Evolutionary conservation across 2,329 filamentous ascomycete genomes (phyloP).

Genomic region (Pyrenophora seminiperda): DNA sequence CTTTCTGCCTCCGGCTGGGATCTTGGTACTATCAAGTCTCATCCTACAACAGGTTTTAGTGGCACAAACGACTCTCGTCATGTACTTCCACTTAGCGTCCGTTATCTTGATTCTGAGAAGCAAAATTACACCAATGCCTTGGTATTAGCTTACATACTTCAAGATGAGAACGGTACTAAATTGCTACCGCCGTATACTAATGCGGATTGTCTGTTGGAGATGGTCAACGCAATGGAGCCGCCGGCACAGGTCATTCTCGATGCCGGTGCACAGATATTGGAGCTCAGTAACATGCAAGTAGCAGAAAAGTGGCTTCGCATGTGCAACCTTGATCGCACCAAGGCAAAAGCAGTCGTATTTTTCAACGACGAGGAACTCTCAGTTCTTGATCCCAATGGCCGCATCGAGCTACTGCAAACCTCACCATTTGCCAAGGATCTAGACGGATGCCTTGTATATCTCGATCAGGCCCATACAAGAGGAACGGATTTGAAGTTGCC

Average conservation of each 20-base stretch:
- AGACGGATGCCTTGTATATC: constrained; percentile 65
- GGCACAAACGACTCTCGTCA: constrained; percentile 68
- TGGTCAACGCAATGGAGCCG: constrained; percentile 49
- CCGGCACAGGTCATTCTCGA: constrained; percentile 66
- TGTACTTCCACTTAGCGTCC: constrained; percentile 61
- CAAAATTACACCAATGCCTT: constrained; percentile 69
- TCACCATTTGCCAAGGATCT: constrained; percentile 64
- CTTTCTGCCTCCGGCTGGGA: constrained; percentile 71
- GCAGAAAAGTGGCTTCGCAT: constrained; percentile 57
- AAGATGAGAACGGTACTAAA: constrained; percentile 42
- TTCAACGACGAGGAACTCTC: constrained; percentile 62
- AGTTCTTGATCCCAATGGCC: constrained; percentile 57
- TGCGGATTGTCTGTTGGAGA: constrained; percentile 52
- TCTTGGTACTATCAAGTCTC: constrained; percentile 53
- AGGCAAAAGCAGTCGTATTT: constrained; percentile 55
- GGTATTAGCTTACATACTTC: constrained; percentile 64
- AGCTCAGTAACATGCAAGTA: constrained; percentile 55
- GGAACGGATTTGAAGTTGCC: constrained; percentile 71
- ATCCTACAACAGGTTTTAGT: constrained; percentile 68
- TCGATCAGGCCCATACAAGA: constrained; percentile 72
- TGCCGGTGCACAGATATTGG: constrained; percentile 71
- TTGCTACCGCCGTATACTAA: constrained; percentile 29
- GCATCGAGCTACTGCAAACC: constrained; percentile 55
- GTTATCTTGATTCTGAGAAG: constrained; percentile 58
- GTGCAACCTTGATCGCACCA: constrained; percentile 40